phyloP scores from a whole-genome alignment of 23 red algal species.

The Porphyridium purpureum region DNA sequence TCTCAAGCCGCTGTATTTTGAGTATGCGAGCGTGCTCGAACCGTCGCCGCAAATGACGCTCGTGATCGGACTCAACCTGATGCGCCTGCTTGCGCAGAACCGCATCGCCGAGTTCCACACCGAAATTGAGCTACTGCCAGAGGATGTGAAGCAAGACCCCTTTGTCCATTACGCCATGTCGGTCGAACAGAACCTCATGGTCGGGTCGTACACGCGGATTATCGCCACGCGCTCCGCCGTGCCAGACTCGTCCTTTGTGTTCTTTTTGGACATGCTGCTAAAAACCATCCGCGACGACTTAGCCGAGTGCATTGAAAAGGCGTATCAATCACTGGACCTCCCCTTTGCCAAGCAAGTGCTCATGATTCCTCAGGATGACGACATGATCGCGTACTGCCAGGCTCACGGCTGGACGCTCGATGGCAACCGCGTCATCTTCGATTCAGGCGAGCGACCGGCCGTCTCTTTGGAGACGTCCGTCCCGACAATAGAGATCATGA shows the following conservation, averaged over 20 bases:
- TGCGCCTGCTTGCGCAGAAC: slow-evolving; percentile 84
- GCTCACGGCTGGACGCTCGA: slow-evolving; percentile 30
- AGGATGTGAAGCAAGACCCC: slow-evolving; percentile 20
- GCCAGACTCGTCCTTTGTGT: slow-evolving; percentile 41
- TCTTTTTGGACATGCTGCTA: slow-evolving; percentile 52
- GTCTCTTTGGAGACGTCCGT: slow-evolving; percentile 13
- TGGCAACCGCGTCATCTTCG: slow-evolving; percentile 28
- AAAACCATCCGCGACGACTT: slow-evolving; percentile 64
- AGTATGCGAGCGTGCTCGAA: slow-evolving; percentile 22
- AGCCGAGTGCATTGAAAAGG: slow-evolving; percentile 51
- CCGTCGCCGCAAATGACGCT: slow-evolving; percentile 38
- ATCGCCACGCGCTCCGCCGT: slow-evolving; percentile 18
- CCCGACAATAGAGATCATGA: slow-evolving; percentile 51
- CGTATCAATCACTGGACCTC: slow-evolving; percentile 21
- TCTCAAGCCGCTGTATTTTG: slow-evolving; percentile 65
- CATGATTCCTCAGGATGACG: slow-evolving; percentile 18
- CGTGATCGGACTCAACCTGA: slow-evolving; percentile 69
- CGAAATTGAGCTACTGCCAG: slow-evolving; percentile 73
- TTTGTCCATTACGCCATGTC: slow-evolving; percentile 39
- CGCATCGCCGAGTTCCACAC: slow-evolving; percentile 91
- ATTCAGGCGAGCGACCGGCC: slow-evolving; percentile 5
- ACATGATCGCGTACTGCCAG: slow-evolving; percentile 21
- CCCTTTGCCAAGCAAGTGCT: slow-evolving; percentile 34
- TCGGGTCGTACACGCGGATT: slow-evolving; percentile 75
- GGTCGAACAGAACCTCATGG: slow-evolving; percentile 73